Base-by-base conservation (phyloP, 371 early-diverging fungal species). In the Paraphysoderma sedebokerense region DNA sequence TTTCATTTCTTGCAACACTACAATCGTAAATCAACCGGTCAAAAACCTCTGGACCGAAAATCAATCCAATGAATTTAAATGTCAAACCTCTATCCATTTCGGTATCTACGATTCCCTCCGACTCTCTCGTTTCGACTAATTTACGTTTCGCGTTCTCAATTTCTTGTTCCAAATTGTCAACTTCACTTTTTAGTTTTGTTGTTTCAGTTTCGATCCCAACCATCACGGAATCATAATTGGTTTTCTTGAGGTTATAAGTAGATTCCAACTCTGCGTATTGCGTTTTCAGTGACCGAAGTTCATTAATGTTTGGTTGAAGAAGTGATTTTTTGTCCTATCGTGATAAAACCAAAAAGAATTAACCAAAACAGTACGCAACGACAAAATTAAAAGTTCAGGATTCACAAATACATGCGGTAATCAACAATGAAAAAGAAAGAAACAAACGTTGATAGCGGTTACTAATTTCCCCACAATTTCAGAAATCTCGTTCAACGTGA, bases 1-100 rank as follows among this genome's bases (percentile, higher is more conserved):
- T 48, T 68, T 72, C 63, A 68, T 70, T 52, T 72, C 72, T 19
- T 63, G 60, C 56, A 71, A 50, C 17, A 69, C 71, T 62, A 34
- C 0, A 39, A 19, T 19, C 9, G 30, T n/a, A 23, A 27, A 28
- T 22, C 26, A 6, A 30, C 44, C 61, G 65, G 39, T 61, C 57
- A 11, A 37, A 20, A 34, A 71, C 64, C 33, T 71, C 68, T 34
- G 57, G 60, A 15, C 53, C 34, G 44, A 56, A 1, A n/a, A n/a
- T n/a, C n/a, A n/a, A n/a, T n/a, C n/a, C n/a, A n/a, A n/a, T n/a
- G n/a, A n/a, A n/a, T n/a, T n/a, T n/a, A n/a, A n/a, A n/a, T n/a
- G n/a, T n/a, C n/a, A n/a, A n/a, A n/a, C n/a, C n/a, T n/a, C n/a
- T n/a, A n/a, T n/a, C n/a, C n/a, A n/a, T n/a, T n/a, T n/a, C n/a